Evolutionary conservation across 257 asterid species (phyloP), one percentile per base, ranked within the genome.

Genomic region (Rubia yunnanensis): DNA sequence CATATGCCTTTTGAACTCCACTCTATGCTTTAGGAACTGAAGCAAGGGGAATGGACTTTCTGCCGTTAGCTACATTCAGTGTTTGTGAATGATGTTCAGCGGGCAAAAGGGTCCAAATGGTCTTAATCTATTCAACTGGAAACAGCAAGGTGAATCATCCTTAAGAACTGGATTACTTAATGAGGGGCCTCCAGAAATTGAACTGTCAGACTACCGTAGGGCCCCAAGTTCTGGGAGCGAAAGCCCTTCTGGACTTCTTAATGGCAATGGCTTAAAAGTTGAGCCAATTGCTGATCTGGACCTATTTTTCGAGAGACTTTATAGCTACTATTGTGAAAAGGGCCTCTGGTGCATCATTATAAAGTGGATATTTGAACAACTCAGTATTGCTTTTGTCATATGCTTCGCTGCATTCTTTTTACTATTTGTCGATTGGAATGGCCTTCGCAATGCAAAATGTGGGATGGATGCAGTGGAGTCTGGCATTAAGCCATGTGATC

Each of bases 391-490:
- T 55, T 94, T 94, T 64, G 84, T 87, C 32, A 88, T 88, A 66
- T 88, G 92, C 73, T 90, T 94, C 68, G 90, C 99, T 63, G 97
- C 88, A 24, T 94, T 94, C 73, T 79, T 94, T 69, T 71, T 90
- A 71, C 84, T 94, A 58, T 83, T 68, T 73, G 95, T 94, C 65
- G 96, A 94, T 70, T 94, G 99, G 99, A 83, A 82, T 78, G 99
- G 97, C 65, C 95, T 94, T 48, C 88, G 95, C 66, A 85, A 74
- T 74, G 97, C 99, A 31, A 88, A 94, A 72, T 94, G 99, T 86
- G 99, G 99, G 67, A 92, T 92, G 96, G 91, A 83, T 84, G 99
- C 99, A 0, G 95, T 92, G 67, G 99, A 89, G 78, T 92, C 97
- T 76, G 99, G 99, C 68, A 88, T 82, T 34, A 94, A 82, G 73